Evolutionary conservation across 345 rosid genomes (phyloP).

Genomic region (Syzygium aqueum): DNA sequence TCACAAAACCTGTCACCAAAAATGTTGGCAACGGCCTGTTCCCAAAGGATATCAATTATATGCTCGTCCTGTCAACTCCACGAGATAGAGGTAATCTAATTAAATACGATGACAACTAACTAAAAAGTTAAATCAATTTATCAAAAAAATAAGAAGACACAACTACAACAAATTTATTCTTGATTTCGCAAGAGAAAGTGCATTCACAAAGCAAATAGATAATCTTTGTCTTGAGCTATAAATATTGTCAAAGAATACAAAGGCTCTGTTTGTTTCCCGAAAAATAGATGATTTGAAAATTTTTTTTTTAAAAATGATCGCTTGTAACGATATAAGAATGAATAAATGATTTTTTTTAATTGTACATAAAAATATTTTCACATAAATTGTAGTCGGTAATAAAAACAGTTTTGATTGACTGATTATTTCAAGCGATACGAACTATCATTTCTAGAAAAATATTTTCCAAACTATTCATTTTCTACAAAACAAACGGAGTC

Average conservation of each 20-base stretch:
- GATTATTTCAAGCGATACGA: no score
- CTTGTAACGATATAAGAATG: no score
- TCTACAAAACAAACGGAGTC: no score
- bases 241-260: neutral
- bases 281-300: no score
- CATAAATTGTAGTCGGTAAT: no score
- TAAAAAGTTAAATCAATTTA: neutral
- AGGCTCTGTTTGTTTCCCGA: neutral
- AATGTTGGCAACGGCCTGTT: neutral
- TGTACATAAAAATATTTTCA: no score
- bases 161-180: neutral
- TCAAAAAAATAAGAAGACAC: neutral
- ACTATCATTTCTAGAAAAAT: no score
- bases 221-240: neutral
- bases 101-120: neutral
- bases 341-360: no score
- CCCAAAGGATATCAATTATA: neutral
- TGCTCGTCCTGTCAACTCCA: rapidly evolving
- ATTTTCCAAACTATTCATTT: no score
- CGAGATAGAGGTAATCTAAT: neutral
- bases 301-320: no score
- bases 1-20: rapidly evolving
- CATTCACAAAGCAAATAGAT: neutral
- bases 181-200: neutral
- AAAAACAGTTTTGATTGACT: no score